Percentiles rank a stretch among this genome's conserved stretches.
These are phyloP conservation scores for Xylaria scruposa DNA, from an alignment of 495 filamentous ascomycete species.

Conservation along the genomic window DNA sequence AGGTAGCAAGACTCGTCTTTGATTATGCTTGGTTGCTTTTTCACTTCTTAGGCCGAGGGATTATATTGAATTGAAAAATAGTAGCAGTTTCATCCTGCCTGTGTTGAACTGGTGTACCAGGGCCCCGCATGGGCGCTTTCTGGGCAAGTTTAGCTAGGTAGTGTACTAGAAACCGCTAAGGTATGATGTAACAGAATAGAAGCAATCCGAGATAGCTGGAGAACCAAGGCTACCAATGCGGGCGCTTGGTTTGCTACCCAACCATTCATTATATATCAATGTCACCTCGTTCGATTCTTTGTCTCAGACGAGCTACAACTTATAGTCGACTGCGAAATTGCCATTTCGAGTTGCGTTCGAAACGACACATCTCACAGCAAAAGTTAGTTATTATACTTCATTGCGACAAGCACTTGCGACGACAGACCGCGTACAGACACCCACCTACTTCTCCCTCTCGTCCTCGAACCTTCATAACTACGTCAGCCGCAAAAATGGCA, in stretches of 20 bases:
- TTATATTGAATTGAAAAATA: too few relatives aligned
- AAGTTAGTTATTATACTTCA: not conserved
- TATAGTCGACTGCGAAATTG: not conserved
- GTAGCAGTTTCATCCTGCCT: not conserved
- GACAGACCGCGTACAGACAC: not conserved
- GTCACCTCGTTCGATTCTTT: not conserved
- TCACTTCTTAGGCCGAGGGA: not conserved
- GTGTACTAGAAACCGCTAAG: not conserved
- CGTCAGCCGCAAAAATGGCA: constrained; percentile 59
- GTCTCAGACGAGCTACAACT: constrained; percentile 2
- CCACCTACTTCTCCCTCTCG: too few relatives aligned
- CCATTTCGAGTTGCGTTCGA: not conserved
- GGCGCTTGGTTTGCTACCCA: not conserved
- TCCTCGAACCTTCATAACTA: constrained; percentile 32
- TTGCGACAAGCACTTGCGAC: not conserved
- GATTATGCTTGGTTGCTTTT: not conserved
- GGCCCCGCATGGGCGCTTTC: too few relatives aligned
- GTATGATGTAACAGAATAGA: constrained; percentile 16
- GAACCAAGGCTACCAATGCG: constrained; percentile 1
- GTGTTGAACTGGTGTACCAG: not conserved
- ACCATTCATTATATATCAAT: constrained; percentile 8
- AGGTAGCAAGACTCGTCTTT: not conserved
- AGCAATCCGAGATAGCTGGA: not conserved
- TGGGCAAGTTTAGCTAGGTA: not conserved
- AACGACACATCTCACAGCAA: not conserved